phyloP scores from a whole-genome alignment of 805 yeast species.

The Teunomyces pallodes region DNA sequence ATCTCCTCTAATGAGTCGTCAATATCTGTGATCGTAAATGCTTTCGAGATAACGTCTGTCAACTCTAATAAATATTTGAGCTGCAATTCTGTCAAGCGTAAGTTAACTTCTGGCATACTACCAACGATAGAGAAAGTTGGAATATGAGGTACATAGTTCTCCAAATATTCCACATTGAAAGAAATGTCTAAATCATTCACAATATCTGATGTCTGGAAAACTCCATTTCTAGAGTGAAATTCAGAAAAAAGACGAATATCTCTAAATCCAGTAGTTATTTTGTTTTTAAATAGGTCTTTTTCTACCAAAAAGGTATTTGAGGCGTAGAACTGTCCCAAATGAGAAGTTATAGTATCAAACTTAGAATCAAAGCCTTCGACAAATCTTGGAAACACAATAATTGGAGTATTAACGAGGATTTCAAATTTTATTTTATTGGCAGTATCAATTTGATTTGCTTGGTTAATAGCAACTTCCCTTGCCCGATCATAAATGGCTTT shows the following conservation, averaged over 20 bases:
- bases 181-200: constrained; percentile 62
- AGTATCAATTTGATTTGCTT: constrained; percentile 62
- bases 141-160: constrained; percentile 29
- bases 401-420: constrained; percentile 75
- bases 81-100: constrained; percentile 73
- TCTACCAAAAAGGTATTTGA: constrained; percentile 52
- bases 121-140: constrained; percentile 58
- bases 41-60: constrained; percentile 52
- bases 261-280: constrained; percentile 65
- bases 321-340: constrained; percentile 80
- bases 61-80: constrained; percentile 55
- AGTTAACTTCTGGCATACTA: constrained; percentile 57
- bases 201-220: constrained; percentile 57
- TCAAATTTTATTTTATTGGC: constrained; percentile 69
- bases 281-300: constrained; percentile 40
- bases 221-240: constrained; percentile 44
- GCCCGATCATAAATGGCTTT: constrained; percentile 87
- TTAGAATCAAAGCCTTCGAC: constrained; percentile 35
- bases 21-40: constrained; percentile 45
- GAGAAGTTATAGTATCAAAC: constrained; percentile 64
- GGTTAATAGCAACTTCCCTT: constrained; percentile 82
- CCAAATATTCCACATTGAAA: constrained; percentile 58
- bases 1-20: constrained; percentile 47
- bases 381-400: constrained; percentile 69
- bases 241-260: constrained; percentile 67